Evolutionary conservation across 2,329 filamentous ascomycete genomes (phyloP).

Genomic region (Phaeosphaeria sp.): DNA sequence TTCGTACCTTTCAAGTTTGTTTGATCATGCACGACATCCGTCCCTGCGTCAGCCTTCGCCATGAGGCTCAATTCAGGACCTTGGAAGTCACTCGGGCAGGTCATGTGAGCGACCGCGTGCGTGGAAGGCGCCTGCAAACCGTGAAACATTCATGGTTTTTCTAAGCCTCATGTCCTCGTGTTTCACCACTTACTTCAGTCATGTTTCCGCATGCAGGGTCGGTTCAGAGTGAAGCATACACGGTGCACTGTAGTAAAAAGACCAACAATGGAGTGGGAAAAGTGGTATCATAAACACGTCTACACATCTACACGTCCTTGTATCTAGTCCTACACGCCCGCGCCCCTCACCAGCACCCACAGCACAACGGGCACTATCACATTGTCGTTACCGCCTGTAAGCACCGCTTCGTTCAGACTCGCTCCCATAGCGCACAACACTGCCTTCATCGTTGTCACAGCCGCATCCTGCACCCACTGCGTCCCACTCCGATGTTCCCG

Average conservation of each 20-base stretch:
- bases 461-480: slow-evolving; percentile 27
- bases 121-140: background rate
- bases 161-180: background rate
- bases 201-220: background rate
- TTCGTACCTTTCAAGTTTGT: background rate
- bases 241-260: too few species aligned
- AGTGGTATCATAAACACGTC: background rate
- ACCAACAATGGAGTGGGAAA: background rate
- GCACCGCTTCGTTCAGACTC: slow-evolving; percentile 90
- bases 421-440: slow-evolving; percentile 74
- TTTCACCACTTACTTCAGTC: background rate
- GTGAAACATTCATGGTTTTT: background rate
- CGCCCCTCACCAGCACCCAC: slow-evolving; percentile 87
- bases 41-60: background rate
- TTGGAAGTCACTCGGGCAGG: background rate
- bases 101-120: background rate
- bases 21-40: background rate
- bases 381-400: slow-evolving; percentile 98
- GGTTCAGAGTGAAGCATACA: background rate
- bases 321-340: slow-evolving; percentile 52
- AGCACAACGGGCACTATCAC: slow-evolving; percentile 92
- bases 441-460: slow-evolving; percentile 62
- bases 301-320: background rate
- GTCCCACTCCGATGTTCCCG: slow-evolving; percentile 52
- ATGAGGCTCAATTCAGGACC: background rate